These are phyloP conservation scores for Spongospora subterranea DNA, from an alignment of 208 protist genomes.

Conservation along the genomic window DNA sequence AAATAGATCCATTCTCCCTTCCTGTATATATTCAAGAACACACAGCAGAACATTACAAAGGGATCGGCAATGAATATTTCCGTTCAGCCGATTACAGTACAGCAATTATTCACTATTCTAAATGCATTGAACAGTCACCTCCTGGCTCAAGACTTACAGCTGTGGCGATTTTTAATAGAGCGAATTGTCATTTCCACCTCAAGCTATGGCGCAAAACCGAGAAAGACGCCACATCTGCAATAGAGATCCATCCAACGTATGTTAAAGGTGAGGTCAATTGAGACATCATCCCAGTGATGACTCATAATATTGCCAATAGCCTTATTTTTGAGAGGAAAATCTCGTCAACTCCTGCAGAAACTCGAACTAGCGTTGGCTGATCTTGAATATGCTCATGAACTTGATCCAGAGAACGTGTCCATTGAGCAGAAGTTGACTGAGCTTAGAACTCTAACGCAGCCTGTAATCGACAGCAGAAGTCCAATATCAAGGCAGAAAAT, in stretches of 20 bases:
- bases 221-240: conserved; percentile 7
- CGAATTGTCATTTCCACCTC: neutral
- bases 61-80: conserved; percentile 46
- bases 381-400: neutral
- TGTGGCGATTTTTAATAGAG: neutral
- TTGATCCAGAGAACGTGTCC: conserved; percentile 13
- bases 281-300: neutral
- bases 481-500: no score
- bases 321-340: neutral
- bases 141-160: neutral
- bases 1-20: neutral
- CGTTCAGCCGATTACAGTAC: neutral
- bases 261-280: conserved; percentile 45
- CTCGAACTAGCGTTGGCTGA: neutral
- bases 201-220: neutral
- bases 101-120: neutral
- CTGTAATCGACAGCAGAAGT: no score
- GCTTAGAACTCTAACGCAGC: no score
- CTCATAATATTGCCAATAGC: neutral
- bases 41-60: neutral
- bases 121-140: neutral
- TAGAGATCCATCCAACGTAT: neutral
- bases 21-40: neutral
- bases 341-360: neutral
- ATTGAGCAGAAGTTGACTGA: neutral